phyloP scores from a whole-genome alignment of 805 yeast species.

The Wickerhamomyces hampshirensis region DNA sequence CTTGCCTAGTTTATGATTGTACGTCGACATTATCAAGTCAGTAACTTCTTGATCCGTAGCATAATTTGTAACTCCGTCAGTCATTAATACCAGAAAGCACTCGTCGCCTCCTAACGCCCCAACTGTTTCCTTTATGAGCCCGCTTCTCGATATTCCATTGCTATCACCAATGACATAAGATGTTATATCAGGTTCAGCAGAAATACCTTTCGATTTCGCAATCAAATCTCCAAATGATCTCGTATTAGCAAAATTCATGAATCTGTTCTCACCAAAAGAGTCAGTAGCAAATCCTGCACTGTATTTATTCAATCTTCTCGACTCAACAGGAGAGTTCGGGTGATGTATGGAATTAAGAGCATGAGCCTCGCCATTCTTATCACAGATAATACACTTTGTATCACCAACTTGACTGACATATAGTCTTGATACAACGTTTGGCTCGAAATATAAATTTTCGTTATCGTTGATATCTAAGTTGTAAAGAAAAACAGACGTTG shows the following conservation, averaged over 20 bases:
- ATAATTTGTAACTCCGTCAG: conserved; percentile 84
- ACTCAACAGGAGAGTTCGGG: conserved; percentile 78
- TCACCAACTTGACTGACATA: conserved; percentile 92
- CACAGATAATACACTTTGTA: conserved; percentile 82
- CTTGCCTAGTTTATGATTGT: conserved; percentile 41
- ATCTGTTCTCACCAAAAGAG: conserved; percentile 90
- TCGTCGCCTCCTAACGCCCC: conserved; percentile 69
- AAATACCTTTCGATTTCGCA: conserved; percentile 78
- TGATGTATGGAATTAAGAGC: conserved; percentile 79
- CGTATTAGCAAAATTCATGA: conserved; percentile 79
- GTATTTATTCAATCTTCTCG: conserved; percentile 61
- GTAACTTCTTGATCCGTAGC: conserved; percentile 88
- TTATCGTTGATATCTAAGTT: conserved; percentile 32
- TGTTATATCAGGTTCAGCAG: conserved; percentile 87
- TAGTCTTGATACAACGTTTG: conserved; percentile 60
- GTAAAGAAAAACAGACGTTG: conserved; percentile 60
- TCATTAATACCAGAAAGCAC: conserved; percentile 72
- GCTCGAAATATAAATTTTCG: conserved; percentile 39
- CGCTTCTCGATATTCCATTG: conserved; percentile 28
- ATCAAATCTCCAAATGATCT: conserved; percentile 87
- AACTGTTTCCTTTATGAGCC: conserved; percentile 20
- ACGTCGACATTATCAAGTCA: conserved; percentile 73
- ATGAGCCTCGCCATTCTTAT: conserved; percentile 72
- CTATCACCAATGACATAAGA: conserved; percentile 66
- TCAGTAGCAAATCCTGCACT: conserved; percentile 68